Evolutionary conservation across 2,329 filamentous ascomycete species (phyloP), one percentile per base, ranked within the genome.

Genomic region (Xylaria sp.): DNA sequence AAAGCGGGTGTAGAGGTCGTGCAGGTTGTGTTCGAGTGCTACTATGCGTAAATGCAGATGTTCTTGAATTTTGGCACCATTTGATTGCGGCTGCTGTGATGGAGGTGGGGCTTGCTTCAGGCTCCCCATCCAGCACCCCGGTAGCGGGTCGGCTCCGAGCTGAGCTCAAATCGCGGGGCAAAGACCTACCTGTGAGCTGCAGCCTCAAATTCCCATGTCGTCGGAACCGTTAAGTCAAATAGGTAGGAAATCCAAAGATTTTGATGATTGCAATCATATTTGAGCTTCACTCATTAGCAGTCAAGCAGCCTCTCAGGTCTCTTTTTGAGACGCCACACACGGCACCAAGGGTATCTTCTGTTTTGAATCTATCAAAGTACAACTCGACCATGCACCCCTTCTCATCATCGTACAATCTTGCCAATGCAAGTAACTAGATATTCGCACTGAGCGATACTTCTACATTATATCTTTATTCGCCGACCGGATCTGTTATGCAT

Each of bases 401-500:
- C 58, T 62, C 48, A 50, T 65, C 46, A 63, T 63, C 65, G 55
- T 69, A 69, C 67, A 69, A 54, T 64, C 25, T 60, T 48, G 28
- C 57, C 12, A 44, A 50, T n/a, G 55, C 46, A 46, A n/a, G 15
- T 13, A 37, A 52, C 18, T 50, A 46, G 18, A 5, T 52, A 55
- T 63, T 20, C 39, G 37, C 52, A 41, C 12, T 55, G n/a, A 15
- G 48, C 52, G 23, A 60, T n/a, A 51, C 28, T n/a, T 60, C 51
- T 34, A 25, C 28, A 65, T 3, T 25, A 37, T 55, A 4, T 8
- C 44, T 69, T 69, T 34, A 64, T 60, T 39, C 13, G 18, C 23
- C 8, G 12, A 39, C 6, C 34, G 5, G 34, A 34, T 56, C 31
- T 70, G 18, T 20, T 80, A 88, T 8, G 82, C 81, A 74, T 88